Evolutionary conservation across 495 filamentous ascomycete genomes (phyloP).

Genomic region (Aspergillus ellipticus): DNA sequence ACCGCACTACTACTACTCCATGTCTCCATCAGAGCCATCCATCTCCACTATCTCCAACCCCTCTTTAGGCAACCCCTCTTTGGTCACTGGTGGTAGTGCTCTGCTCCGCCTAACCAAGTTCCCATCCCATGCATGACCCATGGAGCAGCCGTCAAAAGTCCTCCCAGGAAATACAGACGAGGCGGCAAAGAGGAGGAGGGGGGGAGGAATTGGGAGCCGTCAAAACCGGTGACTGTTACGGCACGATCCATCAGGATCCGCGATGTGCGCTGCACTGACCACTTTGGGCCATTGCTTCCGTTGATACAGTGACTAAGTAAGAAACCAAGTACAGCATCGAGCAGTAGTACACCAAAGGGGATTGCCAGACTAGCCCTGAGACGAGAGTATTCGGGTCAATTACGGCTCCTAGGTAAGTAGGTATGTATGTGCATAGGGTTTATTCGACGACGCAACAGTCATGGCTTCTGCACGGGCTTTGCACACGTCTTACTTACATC

Average conservation of each 20-base stretch:
- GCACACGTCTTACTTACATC: background rate
- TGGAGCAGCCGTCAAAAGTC: background rate
- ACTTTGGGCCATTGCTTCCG: background rate
- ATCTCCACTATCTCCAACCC: background rate
- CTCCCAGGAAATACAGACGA: background rate
- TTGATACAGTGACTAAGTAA: background rate
- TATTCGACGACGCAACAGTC: background rate
- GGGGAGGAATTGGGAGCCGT: background rate
- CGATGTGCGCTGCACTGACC: conserved; percentile 2
- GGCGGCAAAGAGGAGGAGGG: background rate
- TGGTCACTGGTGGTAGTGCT: background rate
- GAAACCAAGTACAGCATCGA: no score
- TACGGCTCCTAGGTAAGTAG: no score
- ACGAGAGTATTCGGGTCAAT: background rate
- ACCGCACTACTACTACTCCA: background rate
- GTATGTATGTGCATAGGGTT: no score
- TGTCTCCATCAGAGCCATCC: background rate
- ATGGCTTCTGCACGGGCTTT: background rate
- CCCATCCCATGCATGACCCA: no score
- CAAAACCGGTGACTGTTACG: background rate
- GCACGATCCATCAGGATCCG: conserved; percentile 2
- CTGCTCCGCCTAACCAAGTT: no score
- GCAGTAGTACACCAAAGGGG: no score
- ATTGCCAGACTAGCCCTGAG: background rate
- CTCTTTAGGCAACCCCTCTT: background rate